A percentile compares a stretch with the other conserved stretches of the same genome.
phyloP scores from a whole-genome alignment of 805 yeast genomes.

The Ogataea paraovalis region DNA sequence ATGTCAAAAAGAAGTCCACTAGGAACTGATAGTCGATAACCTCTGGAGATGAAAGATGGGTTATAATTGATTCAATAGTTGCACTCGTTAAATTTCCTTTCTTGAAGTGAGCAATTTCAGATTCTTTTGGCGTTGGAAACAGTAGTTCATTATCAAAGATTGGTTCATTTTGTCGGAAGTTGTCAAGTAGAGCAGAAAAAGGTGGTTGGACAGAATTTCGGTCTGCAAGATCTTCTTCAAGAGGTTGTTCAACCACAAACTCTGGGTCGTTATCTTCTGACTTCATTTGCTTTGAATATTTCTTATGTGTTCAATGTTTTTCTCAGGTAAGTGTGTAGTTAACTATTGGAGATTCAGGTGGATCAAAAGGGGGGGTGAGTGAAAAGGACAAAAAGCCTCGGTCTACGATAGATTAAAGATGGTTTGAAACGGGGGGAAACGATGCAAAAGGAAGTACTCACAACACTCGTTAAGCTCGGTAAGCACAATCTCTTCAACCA shows the following conservation, averaged over 20 bases:
- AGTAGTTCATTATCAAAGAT: slow-evolving; percentile 30
- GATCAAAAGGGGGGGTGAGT: too few species aligned
- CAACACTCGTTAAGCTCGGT: too few species aligned
- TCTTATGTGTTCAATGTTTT: background rate
- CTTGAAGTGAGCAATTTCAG: slow-evolving; percentile 28
- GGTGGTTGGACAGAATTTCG: background rate
- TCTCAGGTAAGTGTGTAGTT: too few species aligned
- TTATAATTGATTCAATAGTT: slow-evolving; percentile 42
- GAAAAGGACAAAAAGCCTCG: too few species aligned
- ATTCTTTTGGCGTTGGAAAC: slow-evolving; percentile 31
- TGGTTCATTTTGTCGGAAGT: slow-evolving; percentile 31
- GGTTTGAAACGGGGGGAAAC: too few species aligned
- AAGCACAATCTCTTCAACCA: background rate
- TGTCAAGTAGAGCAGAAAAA: slow-evolving; percentile 20
- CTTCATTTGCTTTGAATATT: background rate
- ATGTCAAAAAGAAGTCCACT: slow-evolving; percentile 84
- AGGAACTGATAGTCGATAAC: slow-evolving; percentile 71
- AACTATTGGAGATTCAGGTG: too few species aligned
- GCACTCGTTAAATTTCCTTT: slow-evolving; percentile 20
- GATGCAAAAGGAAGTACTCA: too few species aligned
- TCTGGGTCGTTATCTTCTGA: background rate
- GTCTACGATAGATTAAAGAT: too few species aligned
- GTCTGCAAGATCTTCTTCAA: background rate
- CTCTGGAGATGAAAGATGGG: slow-evolving; percentile 67
- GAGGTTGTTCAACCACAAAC: background rate